These are phyloP conservation scores for Phytophthora pistaciae DNA, from an alignment of 352 stramenopile genomes.

Conservation along the genomic window DNA sequence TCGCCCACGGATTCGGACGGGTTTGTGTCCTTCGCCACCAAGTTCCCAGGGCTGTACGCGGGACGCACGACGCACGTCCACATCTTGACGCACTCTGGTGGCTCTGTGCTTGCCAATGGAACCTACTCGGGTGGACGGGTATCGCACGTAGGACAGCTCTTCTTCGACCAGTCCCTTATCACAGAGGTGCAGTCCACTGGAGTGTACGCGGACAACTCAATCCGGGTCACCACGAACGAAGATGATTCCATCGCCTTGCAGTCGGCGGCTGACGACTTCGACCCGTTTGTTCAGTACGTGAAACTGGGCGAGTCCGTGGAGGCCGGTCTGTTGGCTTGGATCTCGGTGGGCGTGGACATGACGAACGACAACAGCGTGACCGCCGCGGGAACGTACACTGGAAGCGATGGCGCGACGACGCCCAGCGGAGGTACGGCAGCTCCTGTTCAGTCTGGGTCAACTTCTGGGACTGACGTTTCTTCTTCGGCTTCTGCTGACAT, in stretches of 20 bases:
- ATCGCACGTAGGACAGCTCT: slow-evolving; percentile 33
- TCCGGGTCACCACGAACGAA: slow-evolving; percentile 22
- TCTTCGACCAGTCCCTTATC: slow-evolving; percentile 36
- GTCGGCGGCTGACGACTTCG: slow-evolving; percentile 23
- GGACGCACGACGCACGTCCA: slow-evolving; percentile 31
- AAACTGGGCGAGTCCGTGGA: slow-evolving; percentile 16
- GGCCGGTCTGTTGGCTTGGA: slow-evolving; percentile 33
- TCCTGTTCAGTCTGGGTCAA: slow-evolving; percentile 1
- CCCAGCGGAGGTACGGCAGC: slow-evolving; percentile 13
- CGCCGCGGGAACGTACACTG: slow-evolving; percentile 9
- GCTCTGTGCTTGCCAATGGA: slow-evolving; percentile 19
- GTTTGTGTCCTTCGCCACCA: slow-evolving; percentile 32
- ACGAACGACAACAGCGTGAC: slow-evolving; percentile 20
- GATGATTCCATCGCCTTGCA: slow-evolving; percentile 22
- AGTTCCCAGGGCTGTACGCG: slow-evolving; percentile 30
- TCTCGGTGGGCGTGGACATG: slow-evolving; percentile 31
- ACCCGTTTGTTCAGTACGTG: slow-evolving; percentile 27
- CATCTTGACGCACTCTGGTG: slow-evolving; percentile 24
- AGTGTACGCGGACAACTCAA: slow-evolving; percentile 18
- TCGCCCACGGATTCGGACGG: slow-evolving; percentile 26
- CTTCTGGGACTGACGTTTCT: slow-evolving; percentile 10
- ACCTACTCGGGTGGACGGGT: slow-evolving; percentile 24
- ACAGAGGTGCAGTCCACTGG: slow-evolving; percentile 26
- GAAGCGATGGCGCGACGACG: slow-evolving; percentile 5
- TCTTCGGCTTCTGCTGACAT: slow-evolving; percentile 17